Conservation (phyloP, 805 yeast species). For the Kuraishia ogatae region DNA sequence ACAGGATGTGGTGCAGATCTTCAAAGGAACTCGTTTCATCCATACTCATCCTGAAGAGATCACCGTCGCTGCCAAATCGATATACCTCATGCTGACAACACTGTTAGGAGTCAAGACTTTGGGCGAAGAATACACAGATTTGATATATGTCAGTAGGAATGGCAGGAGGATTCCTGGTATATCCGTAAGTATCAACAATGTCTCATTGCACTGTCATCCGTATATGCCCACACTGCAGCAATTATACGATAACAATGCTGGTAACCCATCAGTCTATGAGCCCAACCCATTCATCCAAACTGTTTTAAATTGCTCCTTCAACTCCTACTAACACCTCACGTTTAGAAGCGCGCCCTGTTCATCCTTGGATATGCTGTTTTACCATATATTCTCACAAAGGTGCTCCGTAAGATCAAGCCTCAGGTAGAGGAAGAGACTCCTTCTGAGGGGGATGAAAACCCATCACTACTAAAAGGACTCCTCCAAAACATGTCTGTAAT, state of each 20-base stretch:
- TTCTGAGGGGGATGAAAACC: slow-evolving; percentile 6
- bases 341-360: slow-evolving; percentile 45
- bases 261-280: too few species aligned
- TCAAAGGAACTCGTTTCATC: slow-evolving; percentile 57
- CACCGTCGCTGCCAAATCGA: slow-evolving; percentile 42
- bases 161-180: slow-evolving; percentile 42
- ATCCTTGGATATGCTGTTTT: slow-evolving; percentile 50
- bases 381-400: slow-evolving; percentile 43
- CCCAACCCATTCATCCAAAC: too few species aligned
- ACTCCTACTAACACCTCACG: too few species aligned
- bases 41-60: slow-evolving; percentile 59
- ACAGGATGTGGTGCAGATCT: slow-evolving; percentile 41
- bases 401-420: slow-evolving; percentile 9
- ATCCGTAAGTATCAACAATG: too few species aligned
- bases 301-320: too few species aligned
- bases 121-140: slow-evolving; percentile 92
- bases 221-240: too few species aligned
- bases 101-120: slow-evolving; percentile 68
- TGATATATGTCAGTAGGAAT: slow-evolving; percentile 48
- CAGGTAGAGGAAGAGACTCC: slow-evolving; percentile 11
- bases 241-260: too few species aligned
- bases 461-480: slow-evolving; percentile 5
- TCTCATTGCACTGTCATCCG: too few species aligned
- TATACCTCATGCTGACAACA: slow-evolving; percentile 73
- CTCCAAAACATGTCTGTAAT: slow-evolving; percentile 28